phyloP scores from a whole-genome alignment of 371 early-diverging fungal genomes.

The Cokeromyces recurvatus region DNA sequence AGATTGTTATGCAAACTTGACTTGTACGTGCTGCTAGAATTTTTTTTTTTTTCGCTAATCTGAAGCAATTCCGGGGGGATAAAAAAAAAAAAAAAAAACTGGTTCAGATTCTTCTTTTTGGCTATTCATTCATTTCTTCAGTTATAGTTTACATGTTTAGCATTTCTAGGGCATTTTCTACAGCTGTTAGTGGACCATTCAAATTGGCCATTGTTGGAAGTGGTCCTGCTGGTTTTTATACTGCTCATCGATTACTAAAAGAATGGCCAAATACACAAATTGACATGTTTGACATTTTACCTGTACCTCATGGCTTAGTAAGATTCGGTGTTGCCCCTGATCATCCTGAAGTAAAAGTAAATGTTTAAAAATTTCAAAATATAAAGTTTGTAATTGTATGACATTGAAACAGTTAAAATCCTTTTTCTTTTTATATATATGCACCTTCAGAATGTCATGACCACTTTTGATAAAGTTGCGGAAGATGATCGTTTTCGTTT shows the following conservation, averaged over 20 bases:
- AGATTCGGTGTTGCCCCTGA: constrained; percentile 98
- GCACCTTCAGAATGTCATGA: constrained; percentile 66
- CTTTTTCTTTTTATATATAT: neutral
- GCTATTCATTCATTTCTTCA: neutral
- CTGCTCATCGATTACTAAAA: constrained; percentile 76
- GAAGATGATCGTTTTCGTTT: constrained; percentile 68
- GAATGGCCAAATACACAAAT: constrained; percentile 49
- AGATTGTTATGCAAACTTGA: too few species aligned
- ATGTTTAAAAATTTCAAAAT: neutral
- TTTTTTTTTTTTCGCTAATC: too few species aligned
- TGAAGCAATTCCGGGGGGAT: too few species aligned
- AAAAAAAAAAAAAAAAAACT: too few species aligned
- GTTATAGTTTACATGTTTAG: constrained; percentile 5
- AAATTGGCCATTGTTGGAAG: constrained; percentile 77
- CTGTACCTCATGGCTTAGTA: constrained; percentile 90
- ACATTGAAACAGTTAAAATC: too few species aligned
- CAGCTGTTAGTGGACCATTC: constrained; percentile 29
- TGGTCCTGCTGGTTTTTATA: constrained; percentile 94
- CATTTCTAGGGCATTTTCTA: constrained; percentile 16
- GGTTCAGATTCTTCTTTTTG: too few species aligned
- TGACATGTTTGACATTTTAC: constrained; percentile 86
- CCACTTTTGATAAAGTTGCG: constrained; percentile 81
- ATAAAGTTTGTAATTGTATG: too few species aligned
- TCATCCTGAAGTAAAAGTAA: constrained; percentile 95
- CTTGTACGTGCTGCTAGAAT: too few species aligned